These are phyloP conservation scores for Centaurea solstitialis DNA, from an alignment of 129 eudicot genomes.

Conservation along the genomic window DNA sequence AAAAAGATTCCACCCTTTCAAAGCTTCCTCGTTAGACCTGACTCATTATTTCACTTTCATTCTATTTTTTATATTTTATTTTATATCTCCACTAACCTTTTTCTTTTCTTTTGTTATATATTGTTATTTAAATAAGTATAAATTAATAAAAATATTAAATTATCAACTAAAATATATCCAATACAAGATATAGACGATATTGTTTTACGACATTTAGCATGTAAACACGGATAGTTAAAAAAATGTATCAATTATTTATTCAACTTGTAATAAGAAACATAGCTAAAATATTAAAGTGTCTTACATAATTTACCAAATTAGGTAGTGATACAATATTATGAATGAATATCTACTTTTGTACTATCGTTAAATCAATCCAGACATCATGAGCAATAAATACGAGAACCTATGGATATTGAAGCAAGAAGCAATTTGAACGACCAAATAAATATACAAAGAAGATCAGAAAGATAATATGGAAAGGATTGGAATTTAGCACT, in stretches of 20 bases:
- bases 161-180: background rate
- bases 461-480: too few species aligned
- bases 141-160: background rate
- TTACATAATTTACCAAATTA: background rate
- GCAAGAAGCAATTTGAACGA: background rate
- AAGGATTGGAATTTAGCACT: too few species aligned
- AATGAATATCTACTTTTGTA: too few species aligned
- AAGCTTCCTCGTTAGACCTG: slow-evolving; percentile 27
- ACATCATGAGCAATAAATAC: background rate
- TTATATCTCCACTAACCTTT: slow-evolving; percentile 13
- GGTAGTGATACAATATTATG: background rate
- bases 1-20: slow-evolving; percentile 36
- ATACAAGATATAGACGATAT: background rate
- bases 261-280: background rate
- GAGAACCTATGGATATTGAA: background rate
- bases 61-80: slow-evolving; percentile 11
- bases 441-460: too few species aligned
- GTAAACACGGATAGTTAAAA: too few species aligned
- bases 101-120: background rate
- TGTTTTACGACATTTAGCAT: background rate
- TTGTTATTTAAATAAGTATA: background rate
- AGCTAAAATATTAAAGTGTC: background rate
- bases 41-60: slow-evolving; percentile 26
- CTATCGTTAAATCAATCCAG: background rate
- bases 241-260: background rate